Percentiles rank a stretch among this genome's conserved stretches.
phyloP scores from a whole-genome alignment of 139 green algal species.

The Ettlia oleoabundans region DNA sequence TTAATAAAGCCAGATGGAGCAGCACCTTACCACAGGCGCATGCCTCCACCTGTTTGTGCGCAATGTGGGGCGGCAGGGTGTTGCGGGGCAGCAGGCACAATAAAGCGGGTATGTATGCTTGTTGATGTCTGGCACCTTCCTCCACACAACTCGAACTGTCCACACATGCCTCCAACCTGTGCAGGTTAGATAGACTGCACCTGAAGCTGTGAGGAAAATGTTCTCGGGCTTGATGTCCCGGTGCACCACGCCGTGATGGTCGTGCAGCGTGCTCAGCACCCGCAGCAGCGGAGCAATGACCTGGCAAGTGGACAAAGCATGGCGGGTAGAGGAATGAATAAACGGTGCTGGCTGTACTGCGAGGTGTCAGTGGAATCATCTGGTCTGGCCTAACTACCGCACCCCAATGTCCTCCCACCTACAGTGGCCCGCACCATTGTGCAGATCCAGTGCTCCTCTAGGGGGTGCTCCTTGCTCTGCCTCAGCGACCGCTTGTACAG shows the following conservation, averaged over 20 bases:
- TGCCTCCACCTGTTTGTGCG: neutral
- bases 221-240: conserved; percentile 87
- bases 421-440: conserved; percentile 65
- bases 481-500: conserved; percentile 71
- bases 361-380: neutral
- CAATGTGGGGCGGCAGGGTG: too few relatives aligned
- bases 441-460: conserved; percentile 78
- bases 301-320: neutral
- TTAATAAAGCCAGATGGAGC: too few relatives aligned
- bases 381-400: too few relatives aligned
- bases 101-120: too few relatives aligned
- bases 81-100: too few relatives aligned
- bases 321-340: neutral
- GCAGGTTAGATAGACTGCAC: conserved; percentile 7
- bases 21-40: too few relatives aligned
- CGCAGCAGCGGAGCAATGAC: conserved; percentile 79
- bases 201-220: conserved; percentile 74
- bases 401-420: too few relatives aligned
- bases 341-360: too few relatives aligned
- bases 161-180: neutral
- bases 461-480: neutral
- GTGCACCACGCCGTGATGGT: conserved; percentile 68
- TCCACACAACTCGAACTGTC: neutral
- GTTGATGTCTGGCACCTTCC: neutral
- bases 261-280: conserved; percentile 73